Conservation (phyloP, 495 filamentous ascomycete species). For the Aspergillus olivimuriae region DNA sequence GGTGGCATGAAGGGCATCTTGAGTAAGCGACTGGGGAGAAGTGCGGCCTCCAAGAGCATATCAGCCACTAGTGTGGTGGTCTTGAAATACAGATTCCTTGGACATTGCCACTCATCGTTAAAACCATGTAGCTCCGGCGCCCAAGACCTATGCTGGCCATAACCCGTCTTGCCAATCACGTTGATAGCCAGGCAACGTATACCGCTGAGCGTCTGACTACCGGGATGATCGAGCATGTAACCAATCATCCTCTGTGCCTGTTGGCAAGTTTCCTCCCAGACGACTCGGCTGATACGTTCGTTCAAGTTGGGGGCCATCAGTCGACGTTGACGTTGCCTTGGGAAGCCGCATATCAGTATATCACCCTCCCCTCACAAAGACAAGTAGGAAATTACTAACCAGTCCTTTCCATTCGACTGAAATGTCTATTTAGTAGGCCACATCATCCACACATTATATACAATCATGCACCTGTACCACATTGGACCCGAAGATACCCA, state of each 20-base stretch:
- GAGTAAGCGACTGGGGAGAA: slow-evolving; percentile 22
- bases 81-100: slow-evolving; percentile 26
- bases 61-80: slow-evolving; percentile 23
- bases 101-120: slow-evolving; percentile 8
- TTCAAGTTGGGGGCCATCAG: slow-evolving; percentile 34
- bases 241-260: slow-evolving; percentile 27
- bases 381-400: slow-evolving; percentile 6
- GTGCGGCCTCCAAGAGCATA: slow-evolving; percentile 22
- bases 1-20: slow-evolving; percentile 24
- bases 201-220: slow-evolving; percentile 16
- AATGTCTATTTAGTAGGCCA: not conserved
- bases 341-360: not conserved
- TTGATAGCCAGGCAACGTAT: slow-evolving; percentile 33
- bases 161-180: slow-evolving; percentile 33
- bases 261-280: slow-evolving; percentile 29
- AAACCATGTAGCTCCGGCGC: slow-evolving; percentile 9
- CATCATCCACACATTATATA: not conserved
- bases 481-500: slow-evolving; percentile 26
- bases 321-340: slow-evolving; percentile 33
- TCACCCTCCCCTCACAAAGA: no score
- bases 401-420: slow-evolving; percentile 18
- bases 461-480: slow-evolving; percentile 21
- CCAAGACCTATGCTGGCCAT: slow-evolving; percentile 27
- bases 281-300: slow-evolving; percentile 28
- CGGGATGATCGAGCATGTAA: slow-evolving; percentile 17